Base-by-base conservation (phyloP, 768 basidiomycete species). In the Boletus patriciae region DNA sequence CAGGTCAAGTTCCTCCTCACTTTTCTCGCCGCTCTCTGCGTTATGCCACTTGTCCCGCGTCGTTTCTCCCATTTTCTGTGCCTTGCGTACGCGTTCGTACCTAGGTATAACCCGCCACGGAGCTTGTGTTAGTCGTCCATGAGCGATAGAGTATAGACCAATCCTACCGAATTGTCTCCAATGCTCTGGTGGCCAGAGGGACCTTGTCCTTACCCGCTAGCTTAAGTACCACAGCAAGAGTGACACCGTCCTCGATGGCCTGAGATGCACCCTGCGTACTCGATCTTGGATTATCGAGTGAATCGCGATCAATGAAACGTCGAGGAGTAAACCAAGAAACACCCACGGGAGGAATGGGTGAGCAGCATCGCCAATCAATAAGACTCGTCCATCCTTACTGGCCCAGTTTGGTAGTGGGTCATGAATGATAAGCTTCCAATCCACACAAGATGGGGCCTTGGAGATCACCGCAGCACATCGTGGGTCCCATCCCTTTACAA, bases 401-500 rank as follows among this genome's bases (percentile, higher is more conserved):
- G 79, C 64, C 77, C 77, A 80, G 10, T 67, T 70, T 34, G 64
- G 65, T 11, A 77, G 64, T 11, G 73, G 75, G 29, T 64, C 60
- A 50, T 77, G 76, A 10, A 77, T 65, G 31, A 72, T 59, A 23
- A 78, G 62, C 60, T 75, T 75, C 76, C 76, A 79, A 50, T 77
- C 78, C 37, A 69, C 58, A 54, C 69, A 73, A 4, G 65, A 59
- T 4, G 66, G 61, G 18, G 63, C 66, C 52, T 65, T 69, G 29
- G 55, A 59, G 13, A 65, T 58, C 31, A 60, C 46, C 4, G 61
- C 72, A 38, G 59, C 59, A 46, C 62, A 66, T 33, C 62, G 67
- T n/a, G 66, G 61, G 50, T 72, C 63, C 56, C 66, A 63, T 33
- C 49, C 66, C 34, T 67, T 56, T 9, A 67, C 63, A 15, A 66